phyloP scores from a whole-genome alignment of 2,329 filamentous ascomycete genomes.

The Diplocarpon mali region DNA sequence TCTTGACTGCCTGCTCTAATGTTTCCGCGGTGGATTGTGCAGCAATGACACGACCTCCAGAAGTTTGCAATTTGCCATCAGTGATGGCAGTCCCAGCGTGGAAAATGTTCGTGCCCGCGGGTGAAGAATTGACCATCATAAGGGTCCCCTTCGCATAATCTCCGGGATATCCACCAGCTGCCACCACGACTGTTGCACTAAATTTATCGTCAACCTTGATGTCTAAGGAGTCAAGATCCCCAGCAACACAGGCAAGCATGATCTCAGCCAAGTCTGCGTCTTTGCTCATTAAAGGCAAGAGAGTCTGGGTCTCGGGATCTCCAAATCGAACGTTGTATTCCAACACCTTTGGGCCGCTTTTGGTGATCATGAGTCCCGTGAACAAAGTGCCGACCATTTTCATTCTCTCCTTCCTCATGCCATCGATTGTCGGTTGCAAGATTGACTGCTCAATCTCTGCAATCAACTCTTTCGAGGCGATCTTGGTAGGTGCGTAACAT shows the following conservation, averaged over 20 bases:
- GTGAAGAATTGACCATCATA: constrained; percentile 39
- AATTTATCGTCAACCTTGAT: constrained; percentile 59
- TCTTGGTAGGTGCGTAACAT: constrained; percentile 84
- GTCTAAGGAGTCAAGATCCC: constrained; percentile 58
- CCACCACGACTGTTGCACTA: constrained; percentile 87
- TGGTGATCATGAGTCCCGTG: constrained; percentile 89
- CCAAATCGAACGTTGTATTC: constrained; percentile 94
- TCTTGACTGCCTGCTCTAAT: constrained; percentile 71
- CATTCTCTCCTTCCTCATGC: constrained; percentile 71
- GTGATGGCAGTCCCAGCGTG: constrained; percentile 75
- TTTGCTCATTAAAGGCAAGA: constrained; percentile 64
- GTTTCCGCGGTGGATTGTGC: constrained; percentile 70
- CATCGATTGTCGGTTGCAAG: constrained; percentile 79
- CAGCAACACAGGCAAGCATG: constrained; percentile 74
- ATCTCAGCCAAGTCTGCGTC: constrained; percentile 80
- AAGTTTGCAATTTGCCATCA: constrained; percentile 55
- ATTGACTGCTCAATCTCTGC: constrained; percentile 70
- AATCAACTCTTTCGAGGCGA: constrained; percentile 56
- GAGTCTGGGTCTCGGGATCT: constrained; percentile 82
- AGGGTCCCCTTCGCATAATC: constrained; percentile 68
- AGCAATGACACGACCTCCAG: constrained; percentile 86
- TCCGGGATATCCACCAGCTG: constrained; percentile 83
- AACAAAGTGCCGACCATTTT: constrained; percentile 69
- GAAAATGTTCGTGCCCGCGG: constrained; percentile 61
- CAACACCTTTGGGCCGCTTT: constrained; percentile 66